Base-by-base conservation (phyloP, 2,329 filamentous ascomycete species). In the Tolypocladium tropicale region DNA sequence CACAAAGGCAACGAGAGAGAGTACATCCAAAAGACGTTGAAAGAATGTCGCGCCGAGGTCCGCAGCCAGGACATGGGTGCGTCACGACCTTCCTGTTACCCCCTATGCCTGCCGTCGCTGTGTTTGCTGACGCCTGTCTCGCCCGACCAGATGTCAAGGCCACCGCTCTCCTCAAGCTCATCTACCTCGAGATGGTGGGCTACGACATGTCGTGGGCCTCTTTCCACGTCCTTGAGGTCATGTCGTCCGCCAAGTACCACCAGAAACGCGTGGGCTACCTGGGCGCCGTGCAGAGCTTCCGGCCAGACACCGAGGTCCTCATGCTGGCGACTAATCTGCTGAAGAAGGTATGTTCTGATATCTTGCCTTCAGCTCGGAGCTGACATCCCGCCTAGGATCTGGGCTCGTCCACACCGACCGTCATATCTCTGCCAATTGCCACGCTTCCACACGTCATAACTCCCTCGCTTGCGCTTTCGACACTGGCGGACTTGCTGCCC, bases 161-260 rank as follows among this genome's bases (percentile, higher is more conserved):
- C 23, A 97, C 91, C 36, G 94, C 94, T 50, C 80, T 99, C 55
- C 78, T 99, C 67, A 99, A 99, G 77, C 82, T 99, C 64, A 87
- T 96, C 54, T 99, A 99, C 71, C 83, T 99, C 62, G 94, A 99
- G 71, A 99, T 99, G 94, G 92, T 97, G 64, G 94, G 94, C 16
- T 89, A 97, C 70, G 94, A 97, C 73, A 99, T 99, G 94, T 96
- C 93, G 3, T 99, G 94, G 94, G 94, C 94, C 4, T 92, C 92
- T 14, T 99, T 99, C 74, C 90, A 99, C 70, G 93, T 97, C 54
- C 85, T 99, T 52, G 94, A 99, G 75, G 94, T 99, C 74, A 99
- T 99, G 94, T 95, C 92, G 39, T 95, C 90, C 41, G 80, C 88
- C 52, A 97, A 96, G 70, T 95, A 95, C 71, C 82, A 91, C 63